A percentile compares a stretch with the other conserved stretches of the same genome.
Evolutionary conservation across 345 rosid genomes (phyloP).

Genomic region (Alliaria petiolata): DNA sequence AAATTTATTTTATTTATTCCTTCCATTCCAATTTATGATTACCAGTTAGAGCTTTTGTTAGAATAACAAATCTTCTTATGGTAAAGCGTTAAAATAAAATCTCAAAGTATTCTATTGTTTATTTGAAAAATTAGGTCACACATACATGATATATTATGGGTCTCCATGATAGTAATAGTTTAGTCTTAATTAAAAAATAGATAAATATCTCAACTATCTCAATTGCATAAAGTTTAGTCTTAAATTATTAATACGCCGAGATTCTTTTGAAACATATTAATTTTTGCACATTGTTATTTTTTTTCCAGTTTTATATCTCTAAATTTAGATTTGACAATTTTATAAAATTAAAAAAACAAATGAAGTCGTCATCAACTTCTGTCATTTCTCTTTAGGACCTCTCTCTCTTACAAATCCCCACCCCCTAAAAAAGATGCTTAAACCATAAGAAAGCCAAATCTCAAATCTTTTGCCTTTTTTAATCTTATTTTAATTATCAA

Average conservation of each 20-base stretch:
- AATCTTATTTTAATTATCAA: not conserved
- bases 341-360: not conserved
- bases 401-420: slow-evolving; percentile 12
- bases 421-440: not conserved
- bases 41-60: too few species aligned
- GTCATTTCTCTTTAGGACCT: slow-evolving; percentile 40
- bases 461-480: slow-evolving; percentile 11
- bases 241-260: not conserved
- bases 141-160: slow-evolving; percentile 13
- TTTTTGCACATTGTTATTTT: not conserved
- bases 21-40: too few species aligned
- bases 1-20: too few species aligned
- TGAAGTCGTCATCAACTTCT: slow-evolving; percentile 36
- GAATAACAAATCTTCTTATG: not conserved
- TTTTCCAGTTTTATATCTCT: not conserved
- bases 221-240: not conserved
- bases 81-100: not conserved
- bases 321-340: not conserved
- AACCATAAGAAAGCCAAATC: slow-evolving; percentile 19
- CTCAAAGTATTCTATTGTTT: not conserved
- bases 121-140: slow-evolving; percentile 8
- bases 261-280: not conserved
- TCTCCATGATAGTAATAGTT: slow-evolving; percentile 10
- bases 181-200: not conserved
- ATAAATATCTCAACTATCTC: slow-evolving; percentile 14